phyloP scores from a whole-genome alignment of 164 flowering plant species.

The Magnolia sinica region DNA sequence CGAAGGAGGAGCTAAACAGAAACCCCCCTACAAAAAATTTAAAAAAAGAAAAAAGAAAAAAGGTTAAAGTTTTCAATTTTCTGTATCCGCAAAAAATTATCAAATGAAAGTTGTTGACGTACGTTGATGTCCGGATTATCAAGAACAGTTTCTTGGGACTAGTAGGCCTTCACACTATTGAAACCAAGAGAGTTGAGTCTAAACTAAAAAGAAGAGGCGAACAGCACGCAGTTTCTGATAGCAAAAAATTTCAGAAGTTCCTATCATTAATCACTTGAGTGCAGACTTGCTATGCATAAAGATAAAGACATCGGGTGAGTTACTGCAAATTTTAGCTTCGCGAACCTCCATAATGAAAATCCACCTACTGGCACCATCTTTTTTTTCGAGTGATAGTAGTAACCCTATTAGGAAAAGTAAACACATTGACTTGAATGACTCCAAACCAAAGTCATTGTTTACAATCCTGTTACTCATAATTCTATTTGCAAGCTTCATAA shows the following conservation, averaged over 20 bases:
- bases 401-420: too few species aligned
- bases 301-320: too few species aligned
- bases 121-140: not conserved
- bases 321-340: too few species aligned
- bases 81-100: not conserved
- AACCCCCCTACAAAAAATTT: slow-evolving; percentile 67
- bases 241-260: too few species aligned
- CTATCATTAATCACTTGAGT: too few species aligned
- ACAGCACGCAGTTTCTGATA: too few species aligned
- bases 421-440: not conserved
- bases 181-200: not conserved
- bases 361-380: too few species aligned
- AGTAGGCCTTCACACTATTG: not conserved
- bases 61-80: slow-evolving; percentile 10
- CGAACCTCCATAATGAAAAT: too few species aligned
- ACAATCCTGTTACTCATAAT: slow-evolving; percentile 1
- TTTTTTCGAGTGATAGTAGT: too few species aligned
- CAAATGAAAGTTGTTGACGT: not conserved
- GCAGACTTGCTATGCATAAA: too few species aligned
- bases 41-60: slow-evolving; percentile 16
- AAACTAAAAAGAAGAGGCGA: too few species aligned
- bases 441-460: not conserved
- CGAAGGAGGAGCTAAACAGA: slow-evolving; percentile 86
- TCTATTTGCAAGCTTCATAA: slow-evolving; percentile 1
- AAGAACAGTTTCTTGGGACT: not conserved